These are phyloP conservation scores for Rhododendron molle DNA, from an alignment of 148 eudicot species.

Conservation along the genomic window DNA sequence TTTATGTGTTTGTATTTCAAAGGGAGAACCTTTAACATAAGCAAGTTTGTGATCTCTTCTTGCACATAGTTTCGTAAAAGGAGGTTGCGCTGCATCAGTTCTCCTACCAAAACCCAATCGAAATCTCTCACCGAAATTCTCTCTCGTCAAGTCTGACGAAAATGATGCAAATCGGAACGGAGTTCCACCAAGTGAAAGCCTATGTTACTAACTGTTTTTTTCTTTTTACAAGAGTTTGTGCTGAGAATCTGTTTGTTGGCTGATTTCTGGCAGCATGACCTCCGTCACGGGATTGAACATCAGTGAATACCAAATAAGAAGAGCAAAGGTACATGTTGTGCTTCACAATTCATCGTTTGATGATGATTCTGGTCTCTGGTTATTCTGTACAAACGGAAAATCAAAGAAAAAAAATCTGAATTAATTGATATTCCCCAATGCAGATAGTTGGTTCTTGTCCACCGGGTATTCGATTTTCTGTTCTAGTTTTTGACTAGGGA, in stretches of 20 bases:
- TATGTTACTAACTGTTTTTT: too few species aligned
- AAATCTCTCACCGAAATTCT: too few species aligned
- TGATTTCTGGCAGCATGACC: slow-evolving; percentile 57
- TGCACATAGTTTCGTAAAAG: too few species aligned
- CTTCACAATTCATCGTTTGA: not conserved
- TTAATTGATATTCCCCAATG: not conserved
- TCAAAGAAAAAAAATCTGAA: not conserved
- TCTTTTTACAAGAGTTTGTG: not conserved
- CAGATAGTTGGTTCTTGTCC: not conserved
- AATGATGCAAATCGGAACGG: not conserved
- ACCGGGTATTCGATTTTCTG: not conserved
- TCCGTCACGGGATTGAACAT: slow-evolving; percentile 91
- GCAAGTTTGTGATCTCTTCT: too few species aligned
- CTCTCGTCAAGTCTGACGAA: too few species aligned
- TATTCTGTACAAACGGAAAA: not conserved
- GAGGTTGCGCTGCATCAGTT: too few species aligned
- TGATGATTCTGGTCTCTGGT: not conserved
- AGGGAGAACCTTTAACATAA: too few species aligned
- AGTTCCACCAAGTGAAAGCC: too few species aligned
- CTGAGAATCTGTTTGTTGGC: slow-evolving; percentile 15
- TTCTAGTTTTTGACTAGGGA: too few species aligned
- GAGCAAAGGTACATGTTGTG: slow-evolving; percentile 69
- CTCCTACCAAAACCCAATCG: too few species aligned
- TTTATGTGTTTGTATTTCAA: too few species aligned
- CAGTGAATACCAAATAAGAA: slow-evolving; percentile 84